These are phyloP conservation scores for Crataegus laevigata DNA, from an alignment of 306 rosid species.

Conservation along the genomic window DNA sequence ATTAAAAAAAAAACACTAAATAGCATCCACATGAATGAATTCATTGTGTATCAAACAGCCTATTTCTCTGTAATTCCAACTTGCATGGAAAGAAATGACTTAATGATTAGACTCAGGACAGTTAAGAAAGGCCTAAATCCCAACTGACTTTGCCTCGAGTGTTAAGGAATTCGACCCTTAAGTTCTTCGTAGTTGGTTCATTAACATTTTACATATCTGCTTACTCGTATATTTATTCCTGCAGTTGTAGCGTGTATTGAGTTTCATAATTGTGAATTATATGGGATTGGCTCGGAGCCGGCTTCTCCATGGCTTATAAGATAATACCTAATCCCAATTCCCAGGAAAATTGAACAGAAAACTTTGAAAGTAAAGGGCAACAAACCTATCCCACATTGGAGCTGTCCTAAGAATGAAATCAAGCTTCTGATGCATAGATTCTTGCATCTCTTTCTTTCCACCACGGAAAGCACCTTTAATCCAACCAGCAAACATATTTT, in stretches of 20 bases:
- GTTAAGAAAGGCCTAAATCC: not conserved
- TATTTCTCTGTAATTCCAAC: not conserved
- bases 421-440: conserved; percentile 55
- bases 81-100: not conserved
- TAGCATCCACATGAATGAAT: not conserved
- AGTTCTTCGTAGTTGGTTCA: not conserved
- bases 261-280: not conserved
- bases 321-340: not conserved
- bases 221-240: not conserved
- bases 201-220: too few relatives aligned
- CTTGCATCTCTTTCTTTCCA: conserved; percentile 68
- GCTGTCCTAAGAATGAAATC: conserved; percentile 64
- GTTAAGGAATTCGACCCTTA: not conserved
- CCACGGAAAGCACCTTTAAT: conserved; percentile 51
- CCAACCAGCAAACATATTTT: conserved; percentile 57
- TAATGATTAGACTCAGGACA: not conserved
- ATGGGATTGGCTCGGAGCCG: not conserved
- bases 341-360: conserved; percentile 2
- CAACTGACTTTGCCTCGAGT: not conserved
- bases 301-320: not conserved
- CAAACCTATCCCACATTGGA: conserved; percentile 96
- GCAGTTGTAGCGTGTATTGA: not conserved
- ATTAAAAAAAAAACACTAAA: not conserved
- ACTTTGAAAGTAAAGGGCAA: conserved; percentile 9
- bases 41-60: not conserved